Evolutionary conservation across 2,329 filamentous ascomycete species (phyloP), one percentile per base, ranked within the genome.

Genomic region (Aspergillus flavus): DNA sequence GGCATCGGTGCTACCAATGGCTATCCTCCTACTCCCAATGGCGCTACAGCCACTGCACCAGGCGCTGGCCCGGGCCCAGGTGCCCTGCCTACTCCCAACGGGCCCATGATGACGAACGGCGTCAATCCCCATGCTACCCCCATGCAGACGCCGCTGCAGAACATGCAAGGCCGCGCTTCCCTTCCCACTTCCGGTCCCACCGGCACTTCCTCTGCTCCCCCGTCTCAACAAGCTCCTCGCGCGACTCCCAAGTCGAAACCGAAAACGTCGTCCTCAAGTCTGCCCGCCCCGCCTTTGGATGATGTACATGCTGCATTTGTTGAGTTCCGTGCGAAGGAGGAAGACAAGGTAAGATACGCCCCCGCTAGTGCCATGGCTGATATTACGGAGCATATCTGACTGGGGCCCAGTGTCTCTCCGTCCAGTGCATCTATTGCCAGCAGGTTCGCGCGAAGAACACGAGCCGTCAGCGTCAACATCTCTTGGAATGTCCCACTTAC

Each of bases 361-460:
- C 21, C 28, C 39, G n/a, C 58, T 5, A 28, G 26, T 26, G 48
- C 21, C 26, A n/a, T 32, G 6, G 12, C 30, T 55, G 52, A 39
- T 39, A 55, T 11, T 34, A n/a, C 19, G 36, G 26, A 55, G 56
- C 36, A 55, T 46, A 46, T 52, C 45, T 58, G 64, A 61, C 59
- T 63, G 62, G 58, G 56, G 28, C 58, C 58, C 69, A 82, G 76
- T 83, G 81, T 70, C 69, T 83, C 57, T 82, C 80, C 16, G 81
- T 83, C 39, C 81, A 83, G 75, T 83, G 81, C 67, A 83, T 83
- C 61, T 83, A 82, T 68, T 83, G 81, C 71, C 80, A 83, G 66
- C 80, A 82, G 70, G 80, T 83, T 54, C 77, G 81, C 68, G 81
- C 81, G 10, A 83, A 83, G 72, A 83, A 83, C 64, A 83, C 81